Conservation (phyloP, 495 filamentous ascomycete species). For the Penicillium cosmopolitanum region DNA sequence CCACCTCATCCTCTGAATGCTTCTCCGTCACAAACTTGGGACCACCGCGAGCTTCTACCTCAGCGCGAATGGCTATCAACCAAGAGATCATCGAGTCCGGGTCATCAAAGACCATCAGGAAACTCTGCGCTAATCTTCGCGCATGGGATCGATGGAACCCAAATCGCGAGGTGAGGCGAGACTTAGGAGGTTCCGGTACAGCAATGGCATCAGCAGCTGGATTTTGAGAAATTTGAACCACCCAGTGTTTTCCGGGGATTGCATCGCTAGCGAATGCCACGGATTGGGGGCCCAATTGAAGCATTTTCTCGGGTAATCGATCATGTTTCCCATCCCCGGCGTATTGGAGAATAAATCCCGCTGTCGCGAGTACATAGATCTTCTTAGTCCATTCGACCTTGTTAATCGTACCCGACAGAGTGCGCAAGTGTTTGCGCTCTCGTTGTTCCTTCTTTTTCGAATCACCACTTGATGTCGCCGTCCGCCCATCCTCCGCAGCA, state of each 20-base stretch:
- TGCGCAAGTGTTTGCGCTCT: slow-evolving; percentile 50
- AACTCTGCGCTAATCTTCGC: slow-evolving; percentile 63
- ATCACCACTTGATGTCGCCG: slow-evolving; percentile 15
- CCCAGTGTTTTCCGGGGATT: slow-evolving; percentile 91
- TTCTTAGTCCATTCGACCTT: slow-evolving; percentile 82
- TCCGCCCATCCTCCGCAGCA: slow-evolving; percentile 6
- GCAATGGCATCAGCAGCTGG: slow-evolving; percentile 61
- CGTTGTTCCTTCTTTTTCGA: slow-evolving; percentile 47
- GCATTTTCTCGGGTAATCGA: slow-evolving; percentile 81
- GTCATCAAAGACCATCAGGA: slow-evolving; percentile 80
- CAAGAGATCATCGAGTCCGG: slow-evolving; percentile 87
- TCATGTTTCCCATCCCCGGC: slow-evolving; percentile 78
- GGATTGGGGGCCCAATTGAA: slow-evolving; percentile 81
- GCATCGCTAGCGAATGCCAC: slow-evolving; percentile 93
- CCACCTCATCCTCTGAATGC: slow-evolving; percentile 36
- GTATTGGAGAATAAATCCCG: slow-evolving; percentile 89
- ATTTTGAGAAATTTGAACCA: slow-evolving; percentile 84
- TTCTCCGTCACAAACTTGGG: slow-evolving; percentile 64
- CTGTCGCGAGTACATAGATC: slow-evolving; percentile 77
- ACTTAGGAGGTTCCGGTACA: slow-evolving; percentile 56
- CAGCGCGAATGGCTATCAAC: slow-evolving; percentile 64
- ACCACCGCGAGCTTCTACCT: slow-evolving; percentile 71
- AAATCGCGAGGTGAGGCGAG: slow-evolving; percentile 67
- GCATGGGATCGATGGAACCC: slow-evolving; percentile 64
- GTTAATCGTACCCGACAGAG: slow-evolving; percentile 60